Conservation (phyloP, 805 yeast genomes). For the Suhomyces sp. region DNA sequence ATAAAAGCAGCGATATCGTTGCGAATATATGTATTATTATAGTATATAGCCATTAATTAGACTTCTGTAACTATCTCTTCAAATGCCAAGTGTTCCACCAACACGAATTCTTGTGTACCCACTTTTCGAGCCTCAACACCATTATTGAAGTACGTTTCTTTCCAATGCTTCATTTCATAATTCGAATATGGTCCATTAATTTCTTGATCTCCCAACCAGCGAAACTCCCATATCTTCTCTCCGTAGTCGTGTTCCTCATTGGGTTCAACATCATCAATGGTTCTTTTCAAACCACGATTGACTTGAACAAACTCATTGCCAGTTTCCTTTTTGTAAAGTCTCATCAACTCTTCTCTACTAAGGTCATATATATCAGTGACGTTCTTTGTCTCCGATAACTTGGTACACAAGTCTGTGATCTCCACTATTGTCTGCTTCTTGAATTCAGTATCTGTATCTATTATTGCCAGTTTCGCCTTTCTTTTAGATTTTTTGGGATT, state of each 20-base stretch:
- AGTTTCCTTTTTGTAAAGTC: slow-evolving; percentile 42
- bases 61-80: too few species aligned
- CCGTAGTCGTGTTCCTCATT: slow-evolving; percentile 19
- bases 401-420: slow-evolving; percentile 51
- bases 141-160: slow-evolving; percentile 45
- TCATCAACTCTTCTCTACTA: slow-evolving; percentile 54
- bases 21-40: too few species aligned
- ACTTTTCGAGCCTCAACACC: slow-evolving; percentile 42
- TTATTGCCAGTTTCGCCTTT: slow-evolving; percentile 14
- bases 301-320: slow-evolving; percentile 33
- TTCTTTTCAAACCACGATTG: slow-evolving; percentile 21
- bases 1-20: too few species aligned
- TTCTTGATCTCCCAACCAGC: slow-evolving; percentile 43
- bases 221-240: slow-evolving; percentile 47
- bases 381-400: slow-evolving; percentile 41
- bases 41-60: not conserved
- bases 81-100: slow-evolving; percentile 25
- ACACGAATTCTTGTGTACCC: slow-evolving; percentile 23
- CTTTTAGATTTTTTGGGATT: slow-evolving; percentile 23
- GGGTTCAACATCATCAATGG: slow-evolving; percentile 15
- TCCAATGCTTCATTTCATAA: slow-evolving; percentile 60
- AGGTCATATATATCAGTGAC: slow-evolving; percentile 49
- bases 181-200: slow-evolving; percentile 51
- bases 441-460: not conserved
- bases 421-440: slow-evolving; percentile 17